A percentile compares a stretch with the other conserved stretches of the same genome.
These are phyloP conservation scores for Paraconiothyrium sp. DNA, from an alignment of 2,329 filamentous ascomycete species.

Conservation along the genomic window DNA sequence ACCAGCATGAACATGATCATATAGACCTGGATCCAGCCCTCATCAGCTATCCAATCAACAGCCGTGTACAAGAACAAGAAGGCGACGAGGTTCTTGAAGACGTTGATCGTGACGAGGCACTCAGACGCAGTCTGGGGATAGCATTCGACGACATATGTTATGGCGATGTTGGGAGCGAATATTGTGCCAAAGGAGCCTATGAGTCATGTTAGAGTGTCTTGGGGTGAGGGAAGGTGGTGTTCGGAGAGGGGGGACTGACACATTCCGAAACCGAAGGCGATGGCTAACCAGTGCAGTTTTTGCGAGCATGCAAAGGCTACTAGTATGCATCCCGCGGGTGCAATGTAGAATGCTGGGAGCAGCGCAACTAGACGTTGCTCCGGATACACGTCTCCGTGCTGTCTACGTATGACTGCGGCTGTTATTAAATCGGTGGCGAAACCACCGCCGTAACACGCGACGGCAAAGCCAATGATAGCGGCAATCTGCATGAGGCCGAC, in stretches of 20 bases:
- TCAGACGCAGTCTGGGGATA: neutral
- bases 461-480: conserved; percentile 19
- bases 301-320: neutral
- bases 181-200: neutral
- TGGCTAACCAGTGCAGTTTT: neutral
- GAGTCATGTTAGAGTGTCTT: neutral
- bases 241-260: neutral
- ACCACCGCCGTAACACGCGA: conserved; percentile 20
- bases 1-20: neutral
- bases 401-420: conserved; percentile 17
- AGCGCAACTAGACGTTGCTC: conserved; percentile 12
- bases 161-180: neutral
- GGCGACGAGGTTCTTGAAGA: neutral
- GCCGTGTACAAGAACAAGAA: neutral
- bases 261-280: neutral
- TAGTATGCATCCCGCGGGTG: neutral
- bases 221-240: neutral
- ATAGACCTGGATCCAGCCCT: neutral
- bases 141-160: neutral
- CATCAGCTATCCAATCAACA: neutral
- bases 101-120: neutral
- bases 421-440: conserved; percentile 21
- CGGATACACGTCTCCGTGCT: conserved; percentile 16
- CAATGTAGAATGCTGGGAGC: neutral
- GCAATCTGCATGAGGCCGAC: neutral